Evolutionary conservation across 2,329 filamentous ascomycete genomes (phyloP), one percentile per base, ranked within the genome.

Genomic region (Tolypocladium cylindrosporum): DNA sequence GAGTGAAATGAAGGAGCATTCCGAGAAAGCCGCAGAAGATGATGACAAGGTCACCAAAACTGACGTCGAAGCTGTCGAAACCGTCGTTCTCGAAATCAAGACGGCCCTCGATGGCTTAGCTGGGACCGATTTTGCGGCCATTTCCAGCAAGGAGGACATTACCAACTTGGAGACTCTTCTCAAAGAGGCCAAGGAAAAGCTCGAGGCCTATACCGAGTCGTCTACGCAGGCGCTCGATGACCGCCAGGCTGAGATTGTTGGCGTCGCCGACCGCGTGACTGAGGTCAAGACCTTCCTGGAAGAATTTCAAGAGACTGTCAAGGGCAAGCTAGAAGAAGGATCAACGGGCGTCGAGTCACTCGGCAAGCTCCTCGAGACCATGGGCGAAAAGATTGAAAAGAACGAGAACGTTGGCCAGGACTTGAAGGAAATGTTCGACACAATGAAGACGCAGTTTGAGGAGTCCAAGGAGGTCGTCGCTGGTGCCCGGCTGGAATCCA

Each of bases 11-110:
- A 87, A 82, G 68, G 78, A 81, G 60, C 76, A 75, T 2, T 74
- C 77, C n/a, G 74, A 79, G 41, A 81, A 79, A 65, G 76, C 79
- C 13, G 69, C 76, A 11, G 81, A 85, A 21, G 77, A 80, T 43
- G 78, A 80, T 0, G 85, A 89, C 42, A 85, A 83, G 64, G 81
- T 93, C 31, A 88, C 86, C 55, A 96, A 96, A 74, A 83, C 85
- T 0, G 90, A 97, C 64, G 78, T 96, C 4, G 89, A 94, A 62
- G 83, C 89, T 1, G 82, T 97, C 9, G 89, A 91, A 62, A 81
- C 90, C 1, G 81, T 93, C 48, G 89, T 91, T 39, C 83, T 89
- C n/a, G 91, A 96, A 62, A 86, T 95, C 71, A 96, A 95, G 74
- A 78, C 81, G 5, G 84, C 87, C 36, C 78, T 97, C 10, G 88